Conservation (phyloP, 345 rosid species). For the Boechera divaricarpa region DNA sequence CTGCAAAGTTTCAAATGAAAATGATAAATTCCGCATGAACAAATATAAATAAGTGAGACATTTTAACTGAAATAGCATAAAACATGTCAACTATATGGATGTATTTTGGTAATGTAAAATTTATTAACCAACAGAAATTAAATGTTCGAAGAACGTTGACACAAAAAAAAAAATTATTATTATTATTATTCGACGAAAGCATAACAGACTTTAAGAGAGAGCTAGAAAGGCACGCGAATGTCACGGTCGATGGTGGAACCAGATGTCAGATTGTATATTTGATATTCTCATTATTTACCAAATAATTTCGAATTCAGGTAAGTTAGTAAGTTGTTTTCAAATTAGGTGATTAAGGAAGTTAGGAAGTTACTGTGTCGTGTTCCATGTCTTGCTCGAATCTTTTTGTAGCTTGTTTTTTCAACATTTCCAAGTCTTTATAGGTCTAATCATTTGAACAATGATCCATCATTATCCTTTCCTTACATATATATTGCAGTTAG, state of each 20-base stretch:
- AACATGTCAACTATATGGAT: not conserved
- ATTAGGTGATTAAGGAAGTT: slow-evolving; percentile 19
- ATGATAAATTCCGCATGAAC: not conserved
- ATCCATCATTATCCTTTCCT: not conserved
- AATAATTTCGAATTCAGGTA: not conserved
- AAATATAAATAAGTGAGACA: not conserved
- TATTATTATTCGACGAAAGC: not conserved
- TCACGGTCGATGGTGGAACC: not conserved
- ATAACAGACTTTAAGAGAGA: not conserved
- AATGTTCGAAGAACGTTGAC: not conserved
- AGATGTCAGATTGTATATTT: not conserved
- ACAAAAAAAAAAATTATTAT: not conserved
- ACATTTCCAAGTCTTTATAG: not conserved
- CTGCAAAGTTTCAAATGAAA: not conserved
- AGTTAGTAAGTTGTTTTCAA: not conserved
- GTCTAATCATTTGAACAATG: slow-evolving; percentile 8
- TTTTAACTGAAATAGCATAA: not conserved
- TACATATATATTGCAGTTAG: not conserved
- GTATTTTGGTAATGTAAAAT: not conserved
- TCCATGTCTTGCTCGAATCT: slow-evolving; percentile 16
- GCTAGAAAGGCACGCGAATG: not conserved
- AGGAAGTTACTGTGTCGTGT: slow-evolving; percentile 23
- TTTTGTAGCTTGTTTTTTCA: not conserved
- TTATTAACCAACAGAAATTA: not conserved
- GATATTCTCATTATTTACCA: not conserved